These are phyloP conservation scores for Gypsophila paniculata DNA, from an alignment of 179 eudicot genomes.

Conservation along the genomic window DNA sequence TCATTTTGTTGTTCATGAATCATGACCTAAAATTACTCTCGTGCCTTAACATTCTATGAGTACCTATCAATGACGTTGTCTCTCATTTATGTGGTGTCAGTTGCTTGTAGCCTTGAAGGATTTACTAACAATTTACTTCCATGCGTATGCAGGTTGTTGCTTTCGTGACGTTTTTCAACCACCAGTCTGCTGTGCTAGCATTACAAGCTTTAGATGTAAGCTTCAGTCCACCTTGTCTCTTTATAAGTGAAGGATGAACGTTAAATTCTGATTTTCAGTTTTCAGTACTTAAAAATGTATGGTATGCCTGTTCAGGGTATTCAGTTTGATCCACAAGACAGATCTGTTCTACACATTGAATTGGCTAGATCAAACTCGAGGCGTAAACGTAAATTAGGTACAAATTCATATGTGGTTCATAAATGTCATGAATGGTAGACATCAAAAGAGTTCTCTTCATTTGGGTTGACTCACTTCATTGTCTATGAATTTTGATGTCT, in stretches of 20 bases:
- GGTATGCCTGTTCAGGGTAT: conserved; percentile 55
- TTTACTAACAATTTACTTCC: neutral
- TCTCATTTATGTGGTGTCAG: neutral
- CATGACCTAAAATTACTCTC: neutral
- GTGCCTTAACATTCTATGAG: neutral
- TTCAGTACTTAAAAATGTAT: neutral
- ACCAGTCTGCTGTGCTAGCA: conserved; percentile 75
- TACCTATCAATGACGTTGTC: neutral
- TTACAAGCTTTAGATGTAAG: conserved; percentile 72
- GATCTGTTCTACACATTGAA: conserved; percentile 70
- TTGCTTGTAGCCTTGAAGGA: neutral
- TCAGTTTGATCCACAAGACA: conserved; percentile 78
- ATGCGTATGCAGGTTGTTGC: conserved; percentile 73
- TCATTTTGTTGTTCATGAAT: neutral
- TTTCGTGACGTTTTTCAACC: conserved; percentile 84
- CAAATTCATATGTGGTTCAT: neutral
- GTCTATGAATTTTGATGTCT: conserved; percentile 18
- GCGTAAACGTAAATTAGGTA: conserved; percentile 63
- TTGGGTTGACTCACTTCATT: conserved; percentile 7
- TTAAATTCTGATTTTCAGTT: neutral
- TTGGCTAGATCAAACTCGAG: conserved; percentile 89
- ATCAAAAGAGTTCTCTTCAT: conserved; percentile 4
- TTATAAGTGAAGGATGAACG: neutral
- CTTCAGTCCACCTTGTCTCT: too few relatives aligned
- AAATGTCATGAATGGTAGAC: neutral